phyloP scores from a whole-genome alignment of 257 asterid genomes.

The Solanum verrucosum region DNA sequence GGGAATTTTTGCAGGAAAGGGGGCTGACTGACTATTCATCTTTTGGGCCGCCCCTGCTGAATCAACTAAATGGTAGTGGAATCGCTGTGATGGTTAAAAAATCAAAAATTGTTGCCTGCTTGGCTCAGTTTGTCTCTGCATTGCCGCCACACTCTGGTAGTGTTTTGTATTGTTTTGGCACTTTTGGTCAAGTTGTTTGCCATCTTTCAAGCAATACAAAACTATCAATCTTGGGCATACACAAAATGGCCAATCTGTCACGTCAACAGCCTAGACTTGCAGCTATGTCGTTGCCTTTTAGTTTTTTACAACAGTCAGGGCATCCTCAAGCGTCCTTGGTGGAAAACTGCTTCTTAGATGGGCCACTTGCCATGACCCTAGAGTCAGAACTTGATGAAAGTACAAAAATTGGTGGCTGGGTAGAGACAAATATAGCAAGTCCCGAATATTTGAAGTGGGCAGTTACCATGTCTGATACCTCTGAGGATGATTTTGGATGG shows the following conservation, averaged over 20 bases:
- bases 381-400: constrained; percentile 51
- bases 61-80: constrained; percentile 53
- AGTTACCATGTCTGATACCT: constrained; percentile 46
- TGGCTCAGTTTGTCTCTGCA: constrained; percentile 64
- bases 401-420: constrained; percentile 69
- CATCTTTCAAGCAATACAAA: constrained; percentile 54
- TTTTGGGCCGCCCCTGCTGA: constrained; percentile 70
- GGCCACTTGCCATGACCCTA: constrained; percentile 56
- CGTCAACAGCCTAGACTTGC: constrained; percentile 35
- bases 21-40: constrained; percentile 60
- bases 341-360: constrained; percentile 31
- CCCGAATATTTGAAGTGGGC: constrained; percentile 52
- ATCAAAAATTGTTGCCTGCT: constrained; percentile 44
- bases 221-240: constrained; percentile 65
- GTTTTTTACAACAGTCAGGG: constrained; percentile 21
- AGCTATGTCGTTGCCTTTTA: constrained; percentile 49
- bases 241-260: constrained; percentile 30
- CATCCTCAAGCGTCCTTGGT: constrained; percentile 24
- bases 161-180: constrained; percentile 36
- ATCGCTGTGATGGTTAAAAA: constrained; percentile 49
- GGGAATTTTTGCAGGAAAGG: constrained; percentile 34
- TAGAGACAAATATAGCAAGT: constrained; percentile 43
- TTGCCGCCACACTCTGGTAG: constrained; percentile 14
- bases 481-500: constrained; percentile 83
- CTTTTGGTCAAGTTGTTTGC: constrained; percentile 66